These are phyloP conservation scores for Psilocybe tampanensis DNA, from an alignment of 768 basidiomycete genomes.

Conservation along the genomic window DNA sequence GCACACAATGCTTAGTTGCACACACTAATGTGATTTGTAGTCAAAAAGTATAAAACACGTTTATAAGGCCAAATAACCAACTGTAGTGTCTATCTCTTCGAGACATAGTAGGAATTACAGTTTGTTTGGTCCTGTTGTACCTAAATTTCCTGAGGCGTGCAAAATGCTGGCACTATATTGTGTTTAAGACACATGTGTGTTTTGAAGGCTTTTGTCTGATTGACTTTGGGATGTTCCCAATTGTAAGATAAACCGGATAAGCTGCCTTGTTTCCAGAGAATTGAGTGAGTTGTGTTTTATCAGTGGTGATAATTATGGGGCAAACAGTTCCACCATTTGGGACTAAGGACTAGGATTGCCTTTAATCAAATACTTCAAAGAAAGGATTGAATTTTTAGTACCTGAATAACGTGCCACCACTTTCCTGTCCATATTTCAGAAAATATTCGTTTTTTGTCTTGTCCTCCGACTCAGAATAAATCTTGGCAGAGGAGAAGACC, in stretches of 20 bases:
- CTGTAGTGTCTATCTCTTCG: no score
- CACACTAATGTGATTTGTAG: no score
- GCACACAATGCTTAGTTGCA: no score
- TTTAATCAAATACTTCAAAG: neutral
- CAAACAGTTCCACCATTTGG: constrained; percentile 27
- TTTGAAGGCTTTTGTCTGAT: constrained; percentile 33
- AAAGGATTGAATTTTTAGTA: constrained; percentile 12
- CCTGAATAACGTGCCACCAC: constrained; percentile 42
- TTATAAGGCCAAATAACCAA: no score
- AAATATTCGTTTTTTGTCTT: constrained; percentile 21
- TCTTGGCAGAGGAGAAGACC: constrained; percentile 23
- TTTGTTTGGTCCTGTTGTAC: no score
- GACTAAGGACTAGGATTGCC: constrained; percentile 9
- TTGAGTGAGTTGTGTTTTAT: constrained; percentile 36
- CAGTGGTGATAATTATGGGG: constrained; percentile 42
- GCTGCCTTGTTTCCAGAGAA: constrained; percentile 38
- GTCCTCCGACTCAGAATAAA: constrained; percentile 26
- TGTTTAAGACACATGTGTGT: constrained; percentile 33
- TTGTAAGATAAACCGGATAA: constrained; percentile 45
- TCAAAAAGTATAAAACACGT: no score
- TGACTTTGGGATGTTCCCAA: constrained; percentile 39
- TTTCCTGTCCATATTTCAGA: constrained; percentile 39
- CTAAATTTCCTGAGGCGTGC: no score
- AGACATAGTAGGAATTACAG: no score
- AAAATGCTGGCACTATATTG: no score